Base-by-base conservation (phyloP, 2,329 filamentous ascomycete species). In the Pseudocercospora pini-densiflorae region DNA sequence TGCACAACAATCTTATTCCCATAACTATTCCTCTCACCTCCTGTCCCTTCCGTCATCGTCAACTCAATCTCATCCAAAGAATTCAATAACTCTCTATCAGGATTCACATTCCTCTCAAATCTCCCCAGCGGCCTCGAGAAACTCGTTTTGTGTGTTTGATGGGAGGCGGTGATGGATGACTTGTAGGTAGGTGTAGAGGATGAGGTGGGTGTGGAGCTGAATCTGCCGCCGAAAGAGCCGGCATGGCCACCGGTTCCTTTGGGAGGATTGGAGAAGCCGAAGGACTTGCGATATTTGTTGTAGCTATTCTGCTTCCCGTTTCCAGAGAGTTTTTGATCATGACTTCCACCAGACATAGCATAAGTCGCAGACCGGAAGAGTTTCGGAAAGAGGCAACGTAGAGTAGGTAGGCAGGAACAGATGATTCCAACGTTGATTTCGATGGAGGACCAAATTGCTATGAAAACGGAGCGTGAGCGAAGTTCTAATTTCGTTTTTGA, bases 351-450 rank as follows among this genome's bases (percentile, higher is more conserved):
- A 5, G 53, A 33, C 9, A 58, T 23, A n/a, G 54, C 27, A 14
- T 58, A 40, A 5, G 54, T 58, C 10, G 64, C 60, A 12, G 24
- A 36, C 24, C 27, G 21, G 63, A 80, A 69, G 24, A 80, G 62
- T 1, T 68, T 67, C 1, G 79, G 79, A 51, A 80, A 74, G 63
- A 76, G 72, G 74, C 23, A 74, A 61, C 49, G 81, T 40, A 77
- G 68, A n/a, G 77, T 77, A 1, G 77, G 78, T 8, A 79, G 71
- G 61, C 74, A 79, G 21, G 75, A 76, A 65, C 75, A 78, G 40
- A 79, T 72, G 31, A 79, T 77, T 21, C 72, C 75, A 24, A 74
- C 71, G 65, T 79, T 78, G 62, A 76, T 69, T 68, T 80, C 78
- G 16, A 79, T 55, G 1, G 61, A 61, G n/a, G 74, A 76, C 77